Conservation (phyloP, 768 basidiomycete genomes). For the Tylopilus sp. region DNA sequence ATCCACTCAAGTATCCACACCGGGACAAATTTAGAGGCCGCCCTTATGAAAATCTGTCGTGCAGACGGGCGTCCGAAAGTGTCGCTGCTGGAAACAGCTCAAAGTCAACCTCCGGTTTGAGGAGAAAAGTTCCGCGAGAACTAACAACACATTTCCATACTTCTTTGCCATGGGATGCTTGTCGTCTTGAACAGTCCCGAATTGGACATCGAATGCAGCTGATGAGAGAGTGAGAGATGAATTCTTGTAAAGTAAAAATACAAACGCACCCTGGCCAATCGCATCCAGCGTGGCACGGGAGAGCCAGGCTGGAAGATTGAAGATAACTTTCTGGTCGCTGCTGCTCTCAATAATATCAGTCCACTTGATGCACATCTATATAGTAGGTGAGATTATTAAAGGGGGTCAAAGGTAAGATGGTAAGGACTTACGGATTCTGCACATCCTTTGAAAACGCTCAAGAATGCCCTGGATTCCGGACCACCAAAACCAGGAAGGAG, state of each 20-base stretch:
- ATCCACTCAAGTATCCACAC: slow-evolving; percentile 31
- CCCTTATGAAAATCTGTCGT: slow-evolving; percentile 15
- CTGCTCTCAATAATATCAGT: slow-evolving; percentile 14
- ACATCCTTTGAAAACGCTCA: slow-evolving; percentile 44
- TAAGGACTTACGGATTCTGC: slow-evolving; percentile 21
- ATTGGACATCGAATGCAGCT: slow-evolving; percentile 51
- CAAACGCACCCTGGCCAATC: slow-evolving; percentile 42
- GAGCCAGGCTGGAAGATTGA: slow-evolving; percentile 29
- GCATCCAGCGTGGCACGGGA: slow-evolving; percentile 49
- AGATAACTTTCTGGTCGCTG: slow-evolving; percentile 7
- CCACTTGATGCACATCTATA: slow-evolving; percentile 26
- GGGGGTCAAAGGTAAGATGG: neutral
- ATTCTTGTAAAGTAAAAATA: neutral
- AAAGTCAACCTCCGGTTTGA: neutral
- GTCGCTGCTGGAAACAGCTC: neutral
- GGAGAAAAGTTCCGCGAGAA: neutral
- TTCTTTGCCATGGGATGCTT: slow-evolving; percentile 7
- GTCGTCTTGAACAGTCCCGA: slow-evolving; percentile 25
- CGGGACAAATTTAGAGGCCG: slow-evolving; percentile 15
- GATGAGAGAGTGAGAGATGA: neutral
- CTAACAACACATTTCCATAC: slow-evolving; percentile 15
- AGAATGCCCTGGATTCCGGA: slow-evolving; percentile 48
- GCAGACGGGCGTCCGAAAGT: slow-evolving; percentile 18
- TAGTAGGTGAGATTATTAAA: neutral
- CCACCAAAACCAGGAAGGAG: slow-evolving; percentile 55